Percentiles rank a stretch among this genome's conserved stretches.
phyloP scores from a whole-genome alignment of 2,329 filamentous ascomycete genomes.

The Exophiala sp. region DNA sequence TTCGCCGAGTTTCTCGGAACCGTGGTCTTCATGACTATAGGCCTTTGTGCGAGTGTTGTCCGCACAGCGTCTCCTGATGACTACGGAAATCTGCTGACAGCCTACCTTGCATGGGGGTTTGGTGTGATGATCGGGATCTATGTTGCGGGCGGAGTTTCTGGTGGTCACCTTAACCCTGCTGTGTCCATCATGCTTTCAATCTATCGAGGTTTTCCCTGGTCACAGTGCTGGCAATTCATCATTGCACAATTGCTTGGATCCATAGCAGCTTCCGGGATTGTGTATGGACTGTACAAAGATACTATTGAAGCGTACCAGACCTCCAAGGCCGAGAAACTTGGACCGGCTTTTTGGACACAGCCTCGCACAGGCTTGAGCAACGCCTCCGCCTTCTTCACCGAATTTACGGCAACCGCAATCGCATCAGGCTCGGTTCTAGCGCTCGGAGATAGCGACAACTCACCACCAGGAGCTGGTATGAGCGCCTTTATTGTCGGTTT shows the following conservation, averaged over 20 bases:
- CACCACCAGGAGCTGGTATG: slow-evolving; percentile 44
- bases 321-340: slow-evolving; percentile 22
- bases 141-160: slow-evolving; percentile 45
- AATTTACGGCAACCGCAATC: slow-evolving; percentile 36
- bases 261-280: slow-evolving; percentile 34
- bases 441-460: slow-evolving; percentile 42
- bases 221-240: slow-evolving; percentile 31
- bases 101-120: slow-evolving; percentile 31
- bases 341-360: slow-evolving; percentile 31
- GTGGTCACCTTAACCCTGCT: slow-evolving; percentile 49
- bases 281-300: slow-evolving; percentile 37
- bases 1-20: slow-evolving; percentile 31
- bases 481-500: slow-evolving; percentile 45
- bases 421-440: slow-evolving; percentile 35
- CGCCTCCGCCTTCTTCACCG: slow-evolving; percentile 37
- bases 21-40: slow-evolving; percentile 32
- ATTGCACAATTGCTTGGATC: slow-evolving; percentile 36
- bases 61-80: slow-evolving; percentile 26
- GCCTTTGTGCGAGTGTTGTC: slow-evolving; percentile 30
- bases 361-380: slow-evolving; percentile 30
- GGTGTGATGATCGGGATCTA: slow-evolving; percentile 42
- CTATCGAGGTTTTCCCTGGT: slow-evolving; percentile 36
- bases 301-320: slow-evolving; percentile 31
- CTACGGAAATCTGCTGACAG: slow-evolving; percentile 28
- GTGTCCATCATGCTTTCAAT: slow-evolving; percentile 38